Evolutionary conservation across 768 basidiomycete genomes (phyloP), one percentile per base, ranked within the genome.

Genomic region (Tulasnella sp.): DNA sequence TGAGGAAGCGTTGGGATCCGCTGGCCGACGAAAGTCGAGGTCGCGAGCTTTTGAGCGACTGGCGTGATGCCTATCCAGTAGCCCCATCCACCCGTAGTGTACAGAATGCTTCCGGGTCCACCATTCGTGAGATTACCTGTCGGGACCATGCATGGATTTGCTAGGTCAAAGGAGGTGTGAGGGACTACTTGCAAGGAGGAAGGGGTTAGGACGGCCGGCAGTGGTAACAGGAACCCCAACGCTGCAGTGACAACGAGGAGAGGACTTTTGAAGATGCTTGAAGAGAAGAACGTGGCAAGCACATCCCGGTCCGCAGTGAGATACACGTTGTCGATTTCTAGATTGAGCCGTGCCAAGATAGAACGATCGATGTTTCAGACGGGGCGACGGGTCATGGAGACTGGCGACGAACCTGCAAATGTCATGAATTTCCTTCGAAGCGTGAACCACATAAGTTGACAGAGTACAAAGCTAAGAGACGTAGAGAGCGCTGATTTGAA

Each of bases 391-490:
- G 51, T n/a, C 0, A 20, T n/a, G n/a, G 51, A 51, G 51, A 51
- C 51, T 7, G 7, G 51, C 51, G 51, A 51, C 51, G 23, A 7
- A 51, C 51, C 51, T 51, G 51, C 32, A 13, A 67, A 67, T 6
- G 61, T 67, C 61, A 67, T 67, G 61, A 67, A 67, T 67, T 67
- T 67, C 16, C 61, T 67, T 32, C 61, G 61, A 16, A 67, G 26
- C 0, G 26, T 67, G 29, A 35, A 15, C 61, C 61, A 67, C 61
- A 67, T 67, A 0, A 67, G 61, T 18, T 67, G 61, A 67, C 61
- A 67, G 1, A 32, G n/a, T 5, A 67, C 61, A 67, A 67, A 67
- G 61, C 29, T 35, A 23, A 67, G 61, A 26, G 61, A 67, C 1
- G 61, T 67, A 6, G 61, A 23, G 15, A 67, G 61, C 15, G 61